phyloP scores from a whole-genome alignment of 2,329 filamentous ascomycete species.

The Botrytis sinoallii region DNA sequence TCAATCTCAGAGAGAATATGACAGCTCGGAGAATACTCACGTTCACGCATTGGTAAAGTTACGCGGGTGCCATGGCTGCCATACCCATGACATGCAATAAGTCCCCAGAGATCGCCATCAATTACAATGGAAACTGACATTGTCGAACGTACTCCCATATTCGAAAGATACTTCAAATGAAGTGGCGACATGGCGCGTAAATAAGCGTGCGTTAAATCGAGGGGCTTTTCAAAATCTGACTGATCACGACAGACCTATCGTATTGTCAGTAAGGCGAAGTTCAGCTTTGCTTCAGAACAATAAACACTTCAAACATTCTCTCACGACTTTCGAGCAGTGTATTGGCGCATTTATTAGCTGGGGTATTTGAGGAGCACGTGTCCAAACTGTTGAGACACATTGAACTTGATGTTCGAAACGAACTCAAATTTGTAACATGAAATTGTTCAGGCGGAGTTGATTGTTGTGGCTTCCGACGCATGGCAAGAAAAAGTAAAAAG shows the following conservation, averaged over 20 bases:
- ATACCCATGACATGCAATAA: slow-evolving; percentile 84
- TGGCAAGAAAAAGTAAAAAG: too few relatives aligned
- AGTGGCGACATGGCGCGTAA: slow-evolving; percentile 88
- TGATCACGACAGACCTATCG: slow-evolving; percentile 65
- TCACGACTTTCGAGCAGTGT: not conserved
- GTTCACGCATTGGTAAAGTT: slow-evolving; percentile 52
- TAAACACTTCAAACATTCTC: not conserved
- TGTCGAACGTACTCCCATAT: slow-evolving; percentile 87
- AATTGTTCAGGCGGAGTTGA: not conserved
- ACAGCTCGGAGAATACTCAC: not conserved
- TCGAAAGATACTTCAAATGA: slow-evolving; percentile 79
- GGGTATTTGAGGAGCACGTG: not conserved
- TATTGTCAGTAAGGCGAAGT: not conserved
- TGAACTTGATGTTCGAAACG: not conserved
- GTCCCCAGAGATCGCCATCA: slow-evolving; percentile 80
- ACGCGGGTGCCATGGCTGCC: slow-evolving; percentile 58
- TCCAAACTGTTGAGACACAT: not conserved
- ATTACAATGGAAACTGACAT: slow-evolving; percentile 94
- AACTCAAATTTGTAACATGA: not conserved
- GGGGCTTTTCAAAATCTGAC: slow-evolving; percentile 68
- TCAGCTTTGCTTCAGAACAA: not conserved
- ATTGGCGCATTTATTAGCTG: not conserved
- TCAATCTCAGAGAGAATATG: not conserved
- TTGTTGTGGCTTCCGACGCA: not conserved
- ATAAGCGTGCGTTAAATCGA: slow-evolving; percentile 71